phyloP scores from a whole-genome alignment of 805 yeast species.

The Metschnikowia gelsemii region DNA sequence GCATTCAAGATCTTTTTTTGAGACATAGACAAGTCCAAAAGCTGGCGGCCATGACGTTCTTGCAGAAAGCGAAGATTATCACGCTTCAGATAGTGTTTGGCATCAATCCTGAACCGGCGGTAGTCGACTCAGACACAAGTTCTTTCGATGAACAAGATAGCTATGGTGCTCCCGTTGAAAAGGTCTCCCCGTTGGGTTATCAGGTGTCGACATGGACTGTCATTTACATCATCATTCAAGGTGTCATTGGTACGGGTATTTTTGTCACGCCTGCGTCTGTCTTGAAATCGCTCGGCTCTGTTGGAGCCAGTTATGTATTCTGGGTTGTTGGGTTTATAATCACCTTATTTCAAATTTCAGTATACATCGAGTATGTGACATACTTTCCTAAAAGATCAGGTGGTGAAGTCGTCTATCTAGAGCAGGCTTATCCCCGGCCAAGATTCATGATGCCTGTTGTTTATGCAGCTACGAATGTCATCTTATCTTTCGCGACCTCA shows the following conservation, averaged over 20 bases:
- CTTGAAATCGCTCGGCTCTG: slow-evolving; percentile 43
- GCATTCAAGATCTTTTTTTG: too few species aligned
- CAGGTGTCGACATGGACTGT: slow-evolving; percentile 46
- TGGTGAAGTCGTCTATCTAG: slow-evolving; percentile 40
- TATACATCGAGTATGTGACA: slow-evolving; percentile 43
- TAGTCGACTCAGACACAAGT: slow-evolving; percentile 6
- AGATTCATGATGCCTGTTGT: slow-evolving; percentile 35
- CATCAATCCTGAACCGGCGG: slow-evolving; percentile 10
- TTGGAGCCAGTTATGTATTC: slow-evolving; percentile 45
- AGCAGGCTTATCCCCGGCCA: slow-evolving; percentile 39
- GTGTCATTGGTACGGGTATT: slow-evolving; percentile 76
- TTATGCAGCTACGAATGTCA: slow-evolving; percentile 38
- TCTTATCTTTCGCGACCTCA: slow-evolving; percentile 36
- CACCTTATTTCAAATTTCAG: slow-evolving; percentile 35
- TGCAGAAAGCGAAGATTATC: slow-evolving; percentile 10
- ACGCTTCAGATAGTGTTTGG: slow-evolving; percentile 15
- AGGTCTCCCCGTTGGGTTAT: slow-evolving; percentile 38
- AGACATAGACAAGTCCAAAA: too few species aligned
- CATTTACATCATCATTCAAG: slow-evolving; percentile 61
- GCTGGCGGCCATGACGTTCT: slow-evolving; percentile 6
- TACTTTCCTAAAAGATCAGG: slow-evolving; percentile 38
- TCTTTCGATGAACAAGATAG: slow-evolving; percentile 20
- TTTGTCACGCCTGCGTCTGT: slow-evolving; percentile 68
- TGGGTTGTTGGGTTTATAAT: slow-evolving; percentile 44
- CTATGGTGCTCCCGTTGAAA: slow-evolving; percentile 44